Percentiles rank a stretch among this genome's conserved stretches.
Evolutionary conservation across 2,329 filamentous ascomycete species (phyloP).

Genomic region (Fusarium clavum): DNA sequence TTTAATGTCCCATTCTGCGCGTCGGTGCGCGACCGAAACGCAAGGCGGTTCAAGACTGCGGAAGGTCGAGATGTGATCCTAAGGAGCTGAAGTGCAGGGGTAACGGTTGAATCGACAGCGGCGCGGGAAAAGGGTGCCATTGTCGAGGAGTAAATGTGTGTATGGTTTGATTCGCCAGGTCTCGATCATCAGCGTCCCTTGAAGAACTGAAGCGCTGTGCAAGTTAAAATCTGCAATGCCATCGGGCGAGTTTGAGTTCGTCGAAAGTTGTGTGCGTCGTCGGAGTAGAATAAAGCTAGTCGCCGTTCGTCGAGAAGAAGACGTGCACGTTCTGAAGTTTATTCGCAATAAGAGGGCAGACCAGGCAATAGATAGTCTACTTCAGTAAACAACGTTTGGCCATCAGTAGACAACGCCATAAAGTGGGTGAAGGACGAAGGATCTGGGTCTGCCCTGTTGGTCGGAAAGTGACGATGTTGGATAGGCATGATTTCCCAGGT

Average conservation of each 20-base stretch:
- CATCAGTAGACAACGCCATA: conserved; percentile 3
- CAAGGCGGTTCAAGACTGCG: conserved; percentile 11
- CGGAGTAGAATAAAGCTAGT: conserved; percentile 30
- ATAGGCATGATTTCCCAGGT: conserved; percentile 40
- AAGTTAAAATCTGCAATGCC: conserved; percentile 44
- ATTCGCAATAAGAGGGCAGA: neutral
- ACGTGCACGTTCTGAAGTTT: neutral
- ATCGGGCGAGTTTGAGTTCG: conserved; percentile 35
- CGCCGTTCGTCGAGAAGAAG: neutral
- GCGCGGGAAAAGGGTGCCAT: conserved; percentile 42
- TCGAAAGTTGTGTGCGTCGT: conserved; percentile 25
- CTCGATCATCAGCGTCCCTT: conserved; percentile 44
- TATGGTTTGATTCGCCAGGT: conserved; percentile 16
- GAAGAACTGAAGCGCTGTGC: conserved; percentile 39
- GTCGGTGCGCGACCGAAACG: neutral
- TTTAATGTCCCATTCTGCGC: conserved; percentile 10
- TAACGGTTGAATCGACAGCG: conserved; percentile 21
- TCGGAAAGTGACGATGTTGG: conserved; percentile 44
- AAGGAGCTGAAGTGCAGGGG: conserved; percentile 35
- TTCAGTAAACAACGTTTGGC: neutral
- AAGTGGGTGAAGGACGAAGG: conserved; percentile 23
- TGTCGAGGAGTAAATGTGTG: conserved; percentile 24
- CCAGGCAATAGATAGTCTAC: neutral
- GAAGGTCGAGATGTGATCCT: conserved; percentile 29
- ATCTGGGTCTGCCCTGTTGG: conserved; percentile 34